These are phyloP conservation scores for Nigrograna mackinnonii DNA, from an alignment of 2,329 filamentous ascomycete species.

Conservation along the genomic window DNA sequence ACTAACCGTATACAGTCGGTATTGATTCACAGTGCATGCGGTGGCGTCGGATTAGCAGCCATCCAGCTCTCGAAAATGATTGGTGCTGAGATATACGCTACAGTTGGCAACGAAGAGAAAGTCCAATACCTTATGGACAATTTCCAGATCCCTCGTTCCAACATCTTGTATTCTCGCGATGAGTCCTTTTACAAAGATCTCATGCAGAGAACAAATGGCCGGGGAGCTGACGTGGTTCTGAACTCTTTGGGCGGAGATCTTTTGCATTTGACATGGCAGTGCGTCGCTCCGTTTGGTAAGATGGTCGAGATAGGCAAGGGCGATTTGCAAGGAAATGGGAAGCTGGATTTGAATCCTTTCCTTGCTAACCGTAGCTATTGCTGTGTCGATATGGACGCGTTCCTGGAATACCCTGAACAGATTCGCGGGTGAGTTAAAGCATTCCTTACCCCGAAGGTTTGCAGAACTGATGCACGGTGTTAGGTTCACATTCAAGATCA, in stretches of 20 bases:
- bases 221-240: slow-evolving; percentile 32
- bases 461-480: too few relatives aligned
- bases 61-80: slow-evolving; percentile 11
- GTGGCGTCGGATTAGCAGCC: slow-evolving; percentile 17
- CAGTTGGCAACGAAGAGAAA: slow-evolving; percentile 15
- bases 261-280: slow-evolving; percentile 45
- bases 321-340: slow-evolving; percentile 4
- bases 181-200: slow-evolving; percentile 21
- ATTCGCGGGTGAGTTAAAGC: too few relatives aligned
- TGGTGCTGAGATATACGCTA: slow-evolving; percentile 14
- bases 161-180: slow-evolving; percentile 28
- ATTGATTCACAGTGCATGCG: slow-evolving; percentile 19
- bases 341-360: slow-evolving; percentile 6
- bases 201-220: slow-evolving; percentile 16
- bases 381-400: slow-evolving; percentile 1
- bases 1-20: slow-evolving; percentile 4
- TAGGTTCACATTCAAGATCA: too few relatives aligned
- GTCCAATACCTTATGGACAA: slow-evolving; percentile 5
- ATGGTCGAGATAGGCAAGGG: slow-evolving; percentile 12
- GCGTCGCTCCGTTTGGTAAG: slow-evolving; percentile 35
- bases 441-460: too few relatives aligned
- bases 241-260: slow-evolving; percentile 24
- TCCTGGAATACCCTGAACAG: neutral
- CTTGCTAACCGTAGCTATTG: slow-evolving; percentile 1
- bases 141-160: slow-evolving; percentile 12